Base-by-base conservation (phyloP, 371 early-diverging fungal genomes). In the Mucor circinelloides region DNA sequence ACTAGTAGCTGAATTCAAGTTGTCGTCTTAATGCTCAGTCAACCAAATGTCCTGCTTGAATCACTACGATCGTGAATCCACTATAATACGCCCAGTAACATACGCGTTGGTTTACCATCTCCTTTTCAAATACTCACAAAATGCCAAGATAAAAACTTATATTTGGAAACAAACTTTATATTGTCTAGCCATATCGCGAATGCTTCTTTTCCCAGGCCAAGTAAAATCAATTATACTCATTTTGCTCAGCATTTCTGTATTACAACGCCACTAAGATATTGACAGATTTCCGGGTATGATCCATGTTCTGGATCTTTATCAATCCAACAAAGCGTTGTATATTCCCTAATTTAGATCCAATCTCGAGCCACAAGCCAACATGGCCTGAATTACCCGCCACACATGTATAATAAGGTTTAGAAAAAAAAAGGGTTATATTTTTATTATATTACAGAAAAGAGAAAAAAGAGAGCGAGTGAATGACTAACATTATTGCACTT, bases 301-400 rank as follows among this genome's bases (percentile, higher is more conserved):
- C 17, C n/a, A 19, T 44, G 44, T n/a, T 44, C 44, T 50, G 12
- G 13, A 25, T 50, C 23, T 10, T 23, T 10, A 8, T 7, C 0
- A 7, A 6, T 12, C 13, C 50, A 23, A 23, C 25, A 50, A 21
- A 50, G 50, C 50, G 50, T 50, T 50, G 50, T 25, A 13, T 12
- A 25, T 50, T 50, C 21, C 50, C 50, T 21, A 12, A 50, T 50
- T 50, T 50, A 23, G 50, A 50, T 50, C 21, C 21, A 8, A 50
- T 10, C 25, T 50, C 13, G 50, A 50, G 50, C 50, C 50, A 50
- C 50, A 50, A 13, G 1, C 1, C 50, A 23, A 50, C 9, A 25
- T 50, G 50, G 50, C 25, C 50, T n/a, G n/a, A 50, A 25, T 50
- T 50, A 50, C 50, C 50, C 50, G 50, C 50, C 50, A 50, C 50